phyloP scores from a whole-genome alignment of 2,329 filamentous ascomycete species.

The Colletotrichum lini region DNA sequence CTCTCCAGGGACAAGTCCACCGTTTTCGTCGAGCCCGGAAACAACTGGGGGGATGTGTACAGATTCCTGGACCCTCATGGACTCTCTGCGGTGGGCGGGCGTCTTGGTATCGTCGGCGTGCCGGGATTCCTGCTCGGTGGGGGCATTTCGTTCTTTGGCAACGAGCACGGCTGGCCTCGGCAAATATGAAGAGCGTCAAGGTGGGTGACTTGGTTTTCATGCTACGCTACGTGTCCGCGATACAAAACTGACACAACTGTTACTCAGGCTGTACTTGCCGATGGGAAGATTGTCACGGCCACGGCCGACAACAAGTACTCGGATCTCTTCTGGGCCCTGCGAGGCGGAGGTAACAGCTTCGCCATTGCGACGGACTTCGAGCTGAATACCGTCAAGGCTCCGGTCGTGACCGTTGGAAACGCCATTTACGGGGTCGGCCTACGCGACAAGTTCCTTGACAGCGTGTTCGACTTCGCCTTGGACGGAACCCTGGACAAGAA shows the following conservation, averaged over 20 bases:
- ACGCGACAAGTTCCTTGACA: constrained; percentile 7
- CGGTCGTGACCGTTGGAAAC: constrained; percentile 4
- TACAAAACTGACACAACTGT: background rate
- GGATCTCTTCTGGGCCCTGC: constrained; percentile 62
- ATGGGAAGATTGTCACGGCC: constrained; percentile 61
- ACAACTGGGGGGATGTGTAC: constrained; percentile 58
- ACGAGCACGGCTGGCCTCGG: constrained; percentile 47
- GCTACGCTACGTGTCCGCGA: too few relatives aligned
- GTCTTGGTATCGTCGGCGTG: constrained; percentile 55
- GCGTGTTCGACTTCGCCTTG: background rate
- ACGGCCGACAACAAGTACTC: constrained; percentile 49
- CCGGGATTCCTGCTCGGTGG: constrained; percentile 56
- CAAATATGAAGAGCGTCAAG: constrained; percentile 53
- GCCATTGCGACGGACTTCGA: constrained; percentile 52
- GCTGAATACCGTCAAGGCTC: constrained; percentile 41
- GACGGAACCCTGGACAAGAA: background rate
- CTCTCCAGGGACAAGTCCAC: constrained; percentile 46
- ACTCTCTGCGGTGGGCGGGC: constrained; percentile 54
- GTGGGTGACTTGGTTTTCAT: constrained; percentile 11
- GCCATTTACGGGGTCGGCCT: background rate
- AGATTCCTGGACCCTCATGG: constrained; percentile 49
- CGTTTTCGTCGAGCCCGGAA: constrained; percentile 54
- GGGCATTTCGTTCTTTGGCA: constrained; percentile 47
- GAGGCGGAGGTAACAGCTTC: constrained; percentile 57
- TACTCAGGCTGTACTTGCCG: constrained; percentile 60